A percentile compares a stretch with the other conserved stretches of the same genome.
phyloP scores from a whole-genome alignment of 1,284 basidiomycete species.

The Agaricales sp. region DNA sequence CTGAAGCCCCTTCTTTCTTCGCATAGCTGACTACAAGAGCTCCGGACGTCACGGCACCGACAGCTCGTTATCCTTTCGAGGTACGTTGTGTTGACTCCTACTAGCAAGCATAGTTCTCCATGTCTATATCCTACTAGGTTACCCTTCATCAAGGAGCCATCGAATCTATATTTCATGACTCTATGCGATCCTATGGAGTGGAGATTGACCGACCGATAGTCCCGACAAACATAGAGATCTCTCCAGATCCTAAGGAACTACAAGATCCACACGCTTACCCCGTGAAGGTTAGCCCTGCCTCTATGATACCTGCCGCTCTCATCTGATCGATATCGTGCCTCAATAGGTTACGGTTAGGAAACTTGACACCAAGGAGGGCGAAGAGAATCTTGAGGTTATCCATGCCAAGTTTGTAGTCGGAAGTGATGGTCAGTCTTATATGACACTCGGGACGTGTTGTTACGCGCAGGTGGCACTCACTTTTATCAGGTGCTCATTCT shows the following conservation, averaged over 20 bases:
- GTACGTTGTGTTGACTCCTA: slow-evolving; percentile 13
- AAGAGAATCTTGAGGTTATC: slow-evolving; percentile 17
- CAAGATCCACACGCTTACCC: slow-evolving; percentile 16
- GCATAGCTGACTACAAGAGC: slow-evolving; percentile 37
- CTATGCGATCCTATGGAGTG: slow-evolving; percentile 23
- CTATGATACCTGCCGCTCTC: background rate
- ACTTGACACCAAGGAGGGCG: background rate
- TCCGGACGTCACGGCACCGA: slow-evolving; percentile 44
- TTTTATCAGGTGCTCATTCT: slow-evolving; percentile 12
- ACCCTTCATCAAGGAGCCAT: slow-evolving; percentile 40
- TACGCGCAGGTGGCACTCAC: too few species aligned
- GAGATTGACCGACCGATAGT: slow-evolving; percentile 30
- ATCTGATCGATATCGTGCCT: background rate
- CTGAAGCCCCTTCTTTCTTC: too few species aligned
- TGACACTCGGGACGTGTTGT: too few species aligned
- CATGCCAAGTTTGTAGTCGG: slow-evolving; percentile 40
- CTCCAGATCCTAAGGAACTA: slow-evolving; percentile 15
- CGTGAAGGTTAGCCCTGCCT: slow-evolving; percentile 14
- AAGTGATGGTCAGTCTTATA: slow-evolving; percentile 30
- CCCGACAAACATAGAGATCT: slow-evolving; percentile 26
- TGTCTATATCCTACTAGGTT: slow-evolving; percentile 22
- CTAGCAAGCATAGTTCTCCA: background rate
- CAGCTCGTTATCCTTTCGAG: slow-evolving; percentile 38
- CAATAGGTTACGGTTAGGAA: background rate
- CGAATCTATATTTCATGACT: slow-evolving; percentile 34